Percentiles rank a stretch among this genome's conserved stretches.
Evolutionary conservation across 2,329 filamentous ascomycete genomes (phyloP).

Genomic region (Neopestalotiopsis rosae): DNA sequence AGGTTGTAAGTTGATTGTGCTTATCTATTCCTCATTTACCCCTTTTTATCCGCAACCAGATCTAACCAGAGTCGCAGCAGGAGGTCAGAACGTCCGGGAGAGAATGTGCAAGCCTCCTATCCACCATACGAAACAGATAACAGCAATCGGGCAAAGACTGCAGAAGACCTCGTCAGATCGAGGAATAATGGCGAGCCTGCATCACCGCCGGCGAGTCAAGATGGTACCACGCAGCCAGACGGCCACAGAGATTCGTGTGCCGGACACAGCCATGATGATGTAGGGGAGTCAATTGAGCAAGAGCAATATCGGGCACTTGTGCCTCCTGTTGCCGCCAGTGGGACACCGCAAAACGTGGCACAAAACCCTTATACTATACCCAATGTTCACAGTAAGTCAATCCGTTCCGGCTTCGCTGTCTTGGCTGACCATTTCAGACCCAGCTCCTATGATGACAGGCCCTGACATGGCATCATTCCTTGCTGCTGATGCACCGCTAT

Average conservation of each 20-base stretch:
- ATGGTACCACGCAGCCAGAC: constrained; percentile 20
- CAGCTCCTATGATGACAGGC: constrained; percentile 6
- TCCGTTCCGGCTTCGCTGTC: background rate
- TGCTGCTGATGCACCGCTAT: constrained; percentile 29
- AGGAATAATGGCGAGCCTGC: constrained; percentile 31
- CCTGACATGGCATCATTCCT: constrained; percentile 28
- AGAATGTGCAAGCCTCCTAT: constrained; percentile 34
- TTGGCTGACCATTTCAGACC: background rate
- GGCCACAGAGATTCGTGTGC: constrained; percentile 18
- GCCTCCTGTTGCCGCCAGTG: background rate
- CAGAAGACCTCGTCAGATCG: constrained; percentile 36
- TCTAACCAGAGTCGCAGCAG: background rate
- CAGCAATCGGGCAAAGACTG: constrained; percentile 29
- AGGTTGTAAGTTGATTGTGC: constrained; percentile 40
- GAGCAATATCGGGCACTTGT: background rate
- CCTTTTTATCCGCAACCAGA: no score
- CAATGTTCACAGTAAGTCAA: background rate
- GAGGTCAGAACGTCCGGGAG: constrained; percentile 22
- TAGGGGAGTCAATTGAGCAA: background rate
- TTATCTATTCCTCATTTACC: no score
- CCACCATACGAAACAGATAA: constrained; percentile 35
- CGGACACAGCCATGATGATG: constrained; percentile 9
- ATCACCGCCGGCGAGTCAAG: constrained; percentile 25
- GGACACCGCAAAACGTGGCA: background rate
- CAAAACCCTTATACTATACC: background rate